Percentiles rank a stretch among this genome's conserved stretches.
phyloP scores from a whole-genome alignment of 345 rosid genomes.

The Geranium rotundifolium region DNA sequence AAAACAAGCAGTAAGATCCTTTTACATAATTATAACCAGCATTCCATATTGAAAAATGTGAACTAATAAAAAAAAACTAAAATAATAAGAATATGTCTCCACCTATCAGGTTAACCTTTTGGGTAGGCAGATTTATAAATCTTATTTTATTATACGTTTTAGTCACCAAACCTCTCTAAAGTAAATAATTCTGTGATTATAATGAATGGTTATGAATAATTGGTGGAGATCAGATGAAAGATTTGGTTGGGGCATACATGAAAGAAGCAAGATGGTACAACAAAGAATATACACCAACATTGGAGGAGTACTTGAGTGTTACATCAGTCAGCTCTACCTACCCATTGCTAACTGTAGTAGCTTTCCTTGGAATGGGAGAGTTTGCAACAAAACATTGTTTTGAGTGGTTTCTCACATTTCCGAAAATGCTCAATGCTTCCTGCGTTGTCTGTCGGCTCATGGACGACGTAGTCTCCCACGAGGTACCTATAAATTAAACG shows the following conservation, averaged over 20 bases:
- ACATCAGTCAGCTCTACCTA: constrained; percentile 4
- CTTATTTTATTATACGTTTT: no score
- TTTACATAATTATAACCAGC: no score
- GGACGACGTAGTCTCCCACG: constrained; percentile 11
- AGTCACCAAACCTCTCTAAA: no score
- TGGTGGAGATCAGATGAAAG: constrained; percentile 18
- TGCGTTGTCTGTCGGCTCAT: constrained; percentile 4
- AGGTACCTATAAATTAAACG: no score
- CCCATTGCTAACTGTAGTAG: not conserved
- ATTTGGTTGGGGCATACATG: not conserved
- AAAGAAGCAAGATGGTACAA: constrained; percentile 10
- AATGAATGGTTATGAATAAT: not conserved
- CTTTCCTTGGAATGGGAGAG: constrained; percentile 11
- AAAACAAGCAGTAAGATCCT: constrained; percentile 15
- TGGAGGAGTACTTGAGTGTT: constrained; percentile 22
- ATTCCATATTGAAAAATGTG: no score
- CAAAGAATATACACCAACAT: constrained; percentile 11
- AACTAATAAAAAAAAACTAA: no score
- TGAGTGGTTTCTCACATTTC: constrained; percentile 8
- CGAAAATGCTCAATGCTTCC: not conserved
- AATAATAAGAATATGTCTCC: no score
- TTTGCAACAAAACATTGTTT: constrained; percentile 7
- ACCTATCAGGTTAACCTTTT: no score
- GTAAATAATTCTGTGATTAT: no score
- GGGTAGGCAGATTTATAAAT: no score